Percentiles rank a stretch among this genome's conserved stretches.
These are phyloP conservation scores for Botrytis pseudocinerea DNA, from an alignment of 2,329 filamentous ascomycete species.

Conservation along the genomic window DNA sequence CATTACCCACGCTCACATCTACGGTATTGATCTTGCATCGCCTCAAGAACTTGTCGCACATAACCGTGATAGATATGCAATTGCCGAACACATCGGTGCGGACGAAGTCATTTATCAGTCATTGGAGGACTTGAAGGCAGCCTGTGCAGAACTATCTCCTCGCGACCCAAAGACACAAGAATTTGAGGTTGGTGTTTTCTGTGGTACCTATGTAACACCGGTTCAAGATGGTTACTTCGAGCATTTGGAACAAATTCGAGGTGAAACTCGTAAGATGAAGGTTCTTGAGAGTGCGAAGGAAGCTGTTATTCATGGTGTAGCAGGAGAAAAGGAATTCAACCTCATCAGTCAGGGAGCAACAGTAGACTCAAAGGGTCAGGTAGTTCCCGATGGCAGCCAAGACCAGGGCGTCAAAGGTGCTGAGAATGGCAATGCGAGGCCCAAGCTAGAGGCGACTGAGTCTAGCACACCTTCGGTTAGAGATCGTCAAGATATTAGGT, in stretches of 20 bases:
- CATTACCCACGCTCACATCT: constrained; percentile 84
- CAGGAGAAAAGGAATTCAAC: constrained; percentile 59
- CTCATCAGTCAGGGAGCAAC: constrained; percentile 63
- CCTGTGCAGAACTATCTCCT: constrained; percentile 72
- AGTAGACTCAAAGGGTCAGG: constrained; percentile 55
- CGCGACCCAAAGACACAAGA: constrained; percentile 54
- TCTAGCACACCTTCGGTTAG: constrained; percentile 37
- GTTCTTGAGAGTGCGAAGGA: constrained; percentile 64
- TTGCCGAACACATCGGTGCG: constrained; percentile 68
- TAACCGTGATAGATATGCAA: constrained; percentile 59
- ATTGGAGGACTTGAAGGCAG: constrained; percentile 75
- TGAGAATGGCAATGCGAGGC: constrained; percentile 32
- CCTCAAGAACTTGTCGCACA: constrained; percentile 71
- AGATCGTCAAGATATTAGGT: constrained; percentile 43
- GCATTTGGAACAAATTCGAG: constrained; percentile 70
- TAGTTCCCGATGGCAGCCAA: constrained; percentile 48
- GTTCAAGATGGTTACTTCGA: constrained; percentile 81
- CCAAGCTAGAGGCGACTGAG: constrained; percentile 38
- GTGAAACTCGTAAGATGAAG: constrained; percentile 68
- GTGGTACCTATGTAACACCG: constrained; percentile 79
- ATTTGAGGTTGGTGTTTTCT: constrained; percentile 93
- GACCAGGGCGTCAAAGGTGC: constrained; percentile 28
- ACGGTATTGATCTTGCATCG: constrained; percentile 75
- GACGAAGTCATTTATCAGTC: constrained; percentile 77
- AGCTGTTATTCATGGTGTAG: constrained; percentile 63